Base-by-base conservation (phyloP, 2,329 filamentous ascomycete species). In the Scorias spongiosa region DNA sequence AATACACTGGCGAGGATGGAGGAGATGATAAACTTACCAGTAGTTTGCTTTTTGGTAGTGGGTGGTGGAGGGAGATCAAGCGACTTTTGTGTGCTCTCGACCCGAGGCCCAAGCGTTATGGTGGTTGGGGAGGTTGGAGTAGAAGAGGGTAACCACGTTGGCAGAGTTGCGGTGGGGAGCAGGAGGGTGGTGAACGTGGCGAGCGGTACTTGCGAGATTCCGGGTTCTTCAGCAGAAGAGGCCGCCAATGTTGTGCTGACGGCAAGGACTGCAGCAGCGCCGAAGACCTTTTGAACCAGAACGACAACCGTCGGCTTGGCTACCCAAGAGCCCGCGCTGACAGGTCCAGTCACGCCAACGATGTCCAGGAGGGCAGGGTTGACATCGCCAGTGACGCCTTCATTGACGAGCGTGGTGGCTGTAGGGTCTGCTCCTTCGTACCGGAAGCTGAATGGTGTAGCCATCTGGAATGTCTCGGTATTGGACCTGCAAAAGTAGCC, bases 281-380 rank as follows among this genome's bases (percentile, higher is more conserved):
- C 49, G 37, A 67, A 63, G 10, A 59, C 57, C 18, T 64, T 48
- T 39, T 67, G 55, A 7, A 69, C 60, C 5, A 69, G 57, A 5
- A 68, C 54, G 4, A 67, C 50, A 4, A 69, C 63, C 1, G 63
- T 68, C 1, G 67, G 62, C 10, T 55, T 54, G 5, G 64, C 66
- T 30, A 57, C 53, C 36, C 62, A 59, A 3, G 56, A 57, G 10
- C 66, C 66, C 5, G 59, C 51, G 7, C 49, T 50, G 45, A 51
- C 46, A 15, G 48, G 46, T 2, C 44, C 43, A 6, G 46, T 44
- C 5, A 49, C 38, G 28, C 46, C 47, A 5, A 55, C 46, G 12
- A 61, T 51, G 26, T 56, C 50, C 2, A 66, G 48, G 40, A 69
- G 62, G 1, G 47, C 47, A 11, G 52, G 51, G 37, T 57, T 50